A percentile compares a stretch with the other conserved stretches of the same genome.
phyloP scores from a whole-genome alignment of 768 basidiomycete species.

The Leccinum obscurum region DNA sequence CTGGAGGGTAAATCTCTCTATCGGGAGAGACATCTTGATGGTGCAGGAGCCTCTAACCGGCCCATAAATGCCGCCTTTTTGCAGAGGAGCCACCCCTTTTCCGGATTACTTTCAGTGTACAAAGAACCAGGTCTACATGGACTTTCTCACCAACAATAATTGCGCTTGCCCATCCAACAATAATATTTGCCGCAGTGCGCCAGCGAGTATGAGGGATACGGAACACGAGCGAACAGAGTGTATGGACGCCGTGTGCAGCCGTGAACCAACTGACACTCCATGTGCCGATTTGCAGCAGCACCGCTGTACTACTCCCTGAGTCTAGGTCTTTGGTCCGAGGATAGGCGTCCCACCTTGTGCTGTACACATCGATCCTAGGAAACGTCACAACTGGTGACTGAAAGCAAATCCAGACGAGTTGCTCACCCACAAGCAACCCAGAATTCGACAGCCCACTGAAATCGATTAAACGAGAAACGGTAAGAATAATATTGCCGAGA shows the following conservation, averaged over 20 bases:
- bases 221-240: slow-evolving; percentile 65
- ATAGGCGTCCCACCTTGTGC: slow-evolving; percentile 51
- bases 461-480: slow-evolving; percentile 53
- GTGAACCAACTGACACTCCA: slow-evolving; percentile 44
- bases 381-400: slow-evolving; percentile 4
- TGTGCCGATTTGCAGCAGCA: slow-evolving; percentile 61
- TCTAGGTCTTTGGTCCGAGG: not conserved
- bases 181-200: slow-evolving; percentile 43
- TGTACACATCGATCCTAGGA: slow-evolving; percentile 49
- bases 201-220: slow-evolving; percentile 51
- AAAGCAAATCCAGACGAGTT: not conserved
- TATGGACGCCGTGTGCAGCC: slow-evolving; percentile 62
- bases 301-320: slow-evolving; percentile 36
- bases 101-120: slow-evolving; percentile 12
- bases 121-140: not conserved
- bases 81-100: slow-evolving; percentile 40
- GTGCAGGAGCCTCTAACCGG: slow-evolving; percentile 53
- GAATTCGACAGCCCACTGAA: slow-evolving; percentile 47
- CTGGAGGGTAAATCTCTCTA: slow-evolving; percentile 51
- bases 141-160: slow-evolving; percentile 49
- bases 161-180: slow-evolving; percentile 56
- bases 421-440: slow-evolving; percentile 50
- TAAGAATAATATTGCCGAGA: slow-evolving; percentile 54
- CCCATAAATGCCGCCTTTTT: slow-evolving; percentile 48
- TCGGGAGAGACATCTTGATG: slow-evolving; percentile 42